Percentiles rank a stretch among this genome's conserved stretches.
phyloP scores from a whole-genome alignment of 2,329 filamentous ascomycete species.

The Colletotrichum liriopes region DNA sequence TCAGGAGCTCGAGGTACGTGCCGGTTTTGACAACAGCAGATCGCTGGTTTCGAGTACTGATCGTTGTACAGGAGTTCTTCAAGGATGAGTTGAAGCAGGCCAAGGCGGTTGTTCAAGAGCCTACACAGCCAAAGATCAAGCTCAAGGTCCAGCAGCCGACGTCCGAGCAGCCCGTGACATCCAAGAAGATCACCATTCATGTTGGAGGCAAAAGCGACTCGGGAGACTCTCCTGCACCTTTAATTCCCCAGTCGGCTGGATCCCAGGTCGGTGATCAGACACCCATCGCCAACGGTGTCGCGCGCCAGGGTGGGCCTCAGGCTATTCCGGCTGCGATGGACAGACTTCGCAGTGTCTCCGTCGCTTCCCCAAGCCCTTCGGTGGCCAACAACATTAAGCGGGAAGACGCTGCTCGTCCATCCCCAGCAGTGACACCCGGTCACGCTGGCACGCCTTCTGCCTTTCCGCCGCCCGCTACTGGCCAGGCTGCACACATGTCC shows the following conservation, averaged over 20 bases:
- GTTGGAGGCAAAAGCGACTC: conserved; percentile 73
- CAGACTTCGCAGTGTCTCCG: conserved; percentile 56
- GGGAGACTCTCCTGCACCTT: conserved; percentile 67
- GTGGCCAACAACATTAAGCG: conserved; percentile 51
- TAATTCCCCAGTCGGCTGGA: conserved; percentile 53
- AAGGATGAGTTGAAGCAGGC: conserved; percentile 78
- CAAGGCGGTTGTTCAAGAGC: conserved; percentile 80
- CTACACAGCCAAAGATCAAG: conserved; percentile 83
- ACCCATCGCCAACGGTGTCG: conserved; percentile 50
- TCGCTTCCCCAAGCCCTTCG: conserved; percentile 64
- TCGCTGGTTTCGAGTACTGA: background rate
- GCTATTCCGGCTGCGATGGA: conserved; percentile 38
- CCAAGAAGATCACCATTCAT: conserved; percentile 81
- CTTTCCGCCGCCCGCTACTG: conserved; percentile 43
- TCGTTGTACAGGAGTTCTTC: conserved; percentile 74
- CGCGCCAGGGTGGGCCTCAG: conserved; percentile 36
- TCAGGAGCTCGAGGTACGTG: conserved; percentile 80
- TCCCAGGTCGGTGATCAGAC: conserved; percentile 51
- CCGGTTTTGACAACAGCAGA: background rate
- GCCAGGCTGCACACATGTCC: conserved; percentile 43
- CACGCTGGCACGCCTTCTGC: conserved; percentile 40
- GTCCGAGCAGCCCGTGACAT: conserved; percentile 49
- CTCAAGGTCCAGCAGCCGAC: conserved; percentile 75
- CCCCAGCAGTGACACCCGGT: conserved; percentile 51
- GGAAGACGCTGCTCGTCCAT: conserved; percentile 53